phyloP scores from a whole-genome alignment of 1,284 basidiomycete species.

The Cutaneotrichosporon cavernicola region DNA sequence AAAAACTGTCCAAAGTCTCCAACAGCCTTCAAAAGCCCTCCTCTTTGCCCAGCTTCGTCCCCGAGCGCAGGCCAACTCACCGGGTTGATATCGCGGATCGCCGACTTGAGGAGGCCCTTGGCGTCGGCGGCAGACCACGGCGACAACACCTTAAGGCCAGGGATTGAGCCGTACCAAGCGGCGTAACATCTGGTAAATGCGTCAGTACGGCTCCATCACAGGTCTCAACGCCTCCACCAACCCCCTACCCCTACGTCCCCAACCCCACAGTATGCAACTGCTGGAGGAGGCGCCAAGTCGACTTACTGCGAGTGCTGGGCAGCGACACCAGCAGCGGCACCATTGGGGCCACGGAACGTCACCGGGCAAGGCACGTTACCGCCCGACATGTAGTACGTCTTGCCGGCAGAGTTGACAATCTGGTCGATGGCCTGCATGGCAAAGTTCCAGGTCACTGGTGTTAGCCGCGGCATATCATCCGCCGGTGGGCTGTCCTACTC shows the following conservation, averaged over 20 bases:
- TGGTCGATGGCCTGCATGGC: slow-evolving; percentile 86
- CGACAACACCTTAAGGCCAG: slow-evolving; percentile 95
- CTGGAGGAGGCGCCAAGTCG: background rate
- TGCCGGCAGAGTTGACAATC: slow-evolving; percentile 99
- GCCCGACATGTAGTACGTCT: slow-evolving; percentile 99
- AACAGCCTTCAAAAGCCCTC: too few relatives aligned
- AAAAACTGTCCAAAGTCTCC: too few relatives aligned
- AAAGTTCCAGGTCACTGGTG: slow-evolving; percentile 53
- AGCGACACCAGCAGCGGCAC: slow-evolving; percentile 93
- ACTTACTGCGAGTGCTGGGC: slow-evolving; percentile 69
- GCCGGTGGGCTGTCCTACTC: slow-evolving; percentile 23
- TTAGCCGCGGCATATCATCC: background rate
- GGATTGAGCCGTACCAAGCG: slow-evolving; percentile 93
- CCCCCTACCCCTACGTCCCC: too few relatives aligned
- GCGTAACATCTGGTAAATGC: slow-evolving; percentile 68
- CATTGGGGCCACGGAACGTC: slow-evolving; percentile 99
- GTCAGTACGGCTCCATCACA: background rate
- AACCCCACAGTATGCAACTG: too few relatives aligned
- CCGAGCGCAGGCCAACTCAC: slow-evolving; percentile 43
- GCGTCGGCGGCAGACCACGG: slow-evolving; percentile 98
- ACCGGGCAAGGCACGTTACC: slow-evolving; percentile 97
- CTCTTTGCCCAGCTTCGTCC: too few relatives aligned
- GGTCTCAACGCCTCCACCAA: background rate
- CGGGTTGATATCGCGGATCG: slow-evolving; percentile 97
- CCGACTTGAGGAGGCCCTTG: slow-evolving; percentile 95